These are phyloP conservation scores for Trametes meyenii DNA, from an alignment of 768 basidiomycete species.

Conservation along the genomic window DNA sequence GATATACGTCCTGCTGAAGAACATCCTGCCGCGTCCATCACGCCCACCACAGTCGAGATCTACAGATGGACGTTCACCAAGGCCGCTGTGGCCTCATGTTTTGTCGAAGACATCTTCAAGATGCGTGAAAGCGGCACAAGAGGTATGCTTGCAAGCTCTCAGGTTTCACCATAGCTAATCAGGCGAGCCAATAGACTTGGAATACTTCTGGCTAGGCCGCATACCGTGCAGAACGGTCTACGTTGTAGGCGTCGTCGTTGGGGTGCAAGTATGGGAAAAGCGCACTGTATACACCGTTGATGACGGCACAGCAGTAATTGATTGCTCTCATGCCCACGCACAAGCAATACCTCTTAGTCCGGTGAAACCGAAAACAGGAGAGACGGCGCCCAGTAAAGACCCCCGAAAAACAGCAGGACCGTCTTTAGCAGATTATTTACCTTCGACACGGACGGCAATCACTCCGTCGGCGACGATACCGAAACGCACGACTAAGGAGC, in stretches of 20 bases:
- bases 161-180: background rate
- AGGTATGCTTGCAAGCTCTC: conserved; percentile 13
- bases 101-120: conserved; percentile 28
- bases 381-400: background rate
- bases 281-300: conserved; percentile 71
- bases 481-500: background rate
- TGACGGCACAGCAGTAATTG: conserved; percentile 74
- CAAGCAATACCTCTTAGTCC: conserved; percentile 27
- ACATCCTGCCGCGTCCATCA: background rate
- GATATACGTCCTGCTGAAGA: background rate
- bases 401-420: background rate
- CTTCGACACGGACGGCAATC: background rate
- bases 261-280: conserved; percentile 59
- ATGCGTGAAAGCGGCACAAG: conserved; percentile 28
- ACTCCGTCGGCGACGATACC: background rate
- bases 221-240: conserved; percentile 69
- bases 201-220: conserved; percentile 73
- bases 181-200: conserved; percentile 40
- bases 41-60: conserved; percentile 17
- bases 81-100: conserved; percentile 33
- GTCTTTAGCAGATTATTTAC: conserved; percentile 14
- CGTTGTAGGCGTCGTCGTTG: conserved; percentile 67
- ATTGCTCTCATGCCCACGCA: conserved; percentile 51
- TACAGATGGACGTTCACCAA: conserved; percentile 31
- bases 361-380: background rate